Evolutionary conservation across 1,284 basidiomycete genomes (phyloP), one percentile per base, ranked within the genome.

Genomic region (Ganoderma lucidum): DNA sequence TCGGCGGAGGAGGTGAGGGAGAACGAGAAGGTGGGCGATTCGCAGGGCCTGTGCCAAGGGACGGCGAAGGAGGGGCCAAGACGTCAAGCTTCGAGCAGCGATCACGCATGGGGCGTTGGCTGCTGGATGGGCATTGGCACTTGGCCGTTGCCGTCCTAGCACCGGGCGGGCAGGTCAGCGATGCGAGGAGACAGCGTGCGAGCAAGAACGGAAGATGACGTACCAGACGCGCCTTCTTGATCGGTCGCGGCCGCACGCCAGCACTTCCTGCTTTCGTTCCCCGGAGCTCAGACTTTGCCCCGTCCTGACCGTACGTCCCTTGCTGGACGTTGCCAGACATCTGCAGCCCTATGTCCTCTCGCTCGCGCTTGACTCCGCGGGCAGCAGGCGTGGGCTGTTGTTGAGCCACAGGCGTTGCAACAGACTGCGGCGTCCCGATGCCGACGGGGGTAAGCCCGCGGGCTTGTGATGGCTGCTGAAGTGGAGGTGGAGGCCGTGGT

Each of bases 211-310:
- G 61, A 39, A 51, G 63, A 51, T 66, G 41, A 83, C 88, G 78
- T 74, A 94, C 92, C 88, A 91, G 83, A 71, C 91, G 85, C 77
- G 90, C 91, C 80, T 92, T 93, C 85, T 94, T 94, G 62, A 90
- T 76, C 53, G 92, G 92, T 73, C 93, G 83, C 37, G 92, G 91
- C 69, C 90, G 84, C 19, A 85, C 86, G 62, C 85, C 86, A 17
- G 73, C 72, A 19, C 66, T 77, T 6, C 79, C 79, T 32, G 90
- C 86, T 76, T 87, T 88, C 19, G 59, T 60, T 8, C 59, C 59
- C 23, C 59, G 37, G 37, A 60, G 39, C 35, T 87, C 85, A 70
- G 85, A 78, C 59, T 74, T 75, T 28, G 84, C 55, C 15, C 68
- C 59, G 14, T 73, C 76, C 35, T 69, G 69, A 35, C 72, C 71